Base-by-base conservation (phyloP, 2,329 filamentous ascomycete genomes). In the Diaporthe eres region DNA sequence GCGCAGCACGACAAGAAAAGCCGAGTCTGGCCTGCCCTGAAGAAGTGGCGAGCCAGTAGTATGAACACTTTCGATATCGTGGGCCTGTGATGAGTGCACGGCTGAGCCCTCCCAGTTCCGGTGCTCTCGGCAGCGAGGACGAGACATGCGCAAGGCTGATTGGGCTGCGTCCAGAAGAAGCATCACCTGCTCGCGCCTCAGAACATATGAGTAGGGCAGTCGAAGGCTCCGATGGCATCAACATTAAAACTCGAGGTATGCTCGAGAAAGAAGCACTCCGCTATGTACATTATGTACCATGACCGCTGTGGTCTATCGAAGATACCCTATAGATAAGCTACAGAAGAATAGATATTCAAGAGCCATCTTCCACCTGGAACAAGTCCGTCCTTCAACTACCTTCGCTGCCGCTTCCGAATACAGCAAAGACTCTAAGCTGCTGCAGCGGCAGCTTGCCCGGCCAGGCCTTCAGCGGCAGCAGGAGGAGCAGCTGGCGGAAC, bases 1-100 rank as follows among this genome's bases (percentile, higher is more conserved):
- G 72, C 86, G 87, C 8, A 74, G 74, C 53, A 74, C 71, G 55
- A 39, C 53, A 9, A 44, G 31, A 19, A 67, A 44, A 25, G 22
- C 67, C 19, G 68, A 47, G 37, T n/a, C 39, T 13, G 37, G 19
- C 19, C 15, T 55, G 22, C 34, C 65, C 25, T 70, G 65, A 70
- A n/a, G 49, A 39, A 19, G 37, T 28, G n/a, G 34, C 37, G 42
- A 10, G 9, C n/a, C n/a, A 19, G 51, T 5, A n/a, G 13, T 49
- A 68, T n/a, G 8, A 28, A 39, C 15, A 22, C n/a, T 31, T 28
- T 39, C 31, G 19, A 19, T 39, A 28, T 17, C n/a, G 4, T 28
- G 47, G 22, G 49, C 47, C 34, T 42, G 3, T 28, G 34, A 28
- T 25, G 28, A 8, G 31, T 28, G 31, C 49, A 19, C 65, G 37